Evolutionary conservation across 768 basidiomycete species (phyloP).

Genomic region (Pleurotus tuber-regium): DNA sequence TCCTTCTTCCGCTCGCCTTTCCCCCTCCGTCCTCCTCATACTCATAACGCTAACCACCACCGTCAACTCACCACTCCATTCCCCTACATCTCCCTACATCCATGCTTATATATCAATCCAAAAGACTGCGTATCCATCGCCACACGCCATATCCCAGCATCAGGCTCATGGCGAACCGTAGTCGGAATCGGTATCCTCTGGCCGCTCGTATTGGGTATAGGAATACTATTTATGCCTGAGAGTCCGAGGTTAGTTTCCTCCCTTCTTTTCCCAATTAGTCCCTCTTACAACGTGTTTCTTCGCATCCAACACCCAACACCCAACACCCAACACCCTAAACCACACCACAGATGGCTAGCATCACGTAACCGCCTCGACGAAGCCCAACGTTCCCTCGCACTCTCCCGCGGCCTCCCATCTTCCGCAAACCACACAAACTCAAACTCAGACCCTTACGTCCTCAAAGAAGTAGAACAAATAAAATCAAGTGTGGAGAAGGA

Average conservation of each 20-base stretch:
- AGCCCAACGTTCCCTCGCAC: conserved; percentile 46
- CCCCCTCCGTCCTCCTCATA: too few relatives aligned
- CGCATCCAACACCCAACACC: too few relatives aligned
- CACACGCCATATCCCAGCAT: conserved; percentile 45
- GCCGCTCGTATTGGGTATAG: conserved; percentile 57
- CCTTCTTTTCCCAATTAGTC: too few relatives aligned
- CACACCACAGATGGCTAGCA: too few relatives aligned
- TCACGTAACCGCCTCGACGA: conserved; percentile 43
- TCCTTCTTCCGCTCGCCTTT: conserved; percentile 7
- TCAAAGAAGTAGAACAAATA: conserved; percentile 56
- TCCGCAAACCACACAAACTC: conserved; percentile 36
- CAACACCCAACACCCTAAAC: too few relatives aligned
- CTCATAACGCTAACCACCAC: too few relatives aligned
- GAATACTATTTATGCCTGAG: conserved; percentile 72
- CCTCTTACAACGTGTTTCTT: too few relatives aligned
- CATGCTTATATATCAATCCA: too few relatives aligned
- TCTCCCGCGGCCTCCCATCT: conserved; percentile 43
- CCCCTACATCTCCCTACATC: too few relatives aligned
- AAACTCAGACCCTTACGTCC: conserved; percentile 42
- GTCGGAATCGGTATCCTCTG: conserved; percentile 62
- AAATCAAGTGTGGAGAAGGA: conserved; percentile 48
- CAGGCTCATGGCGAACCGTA: conserved; percentile 60
- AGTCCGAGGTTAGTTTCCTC: too few relatives aligned
- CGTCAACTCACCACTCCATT: too few relatives aligned
- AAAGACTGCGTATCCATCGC: conserved; percentile 72